Evolutionary conservation across 768 basidiomycete genomes (phyloP).

Genomic region (Zangia roseola): DNA sequence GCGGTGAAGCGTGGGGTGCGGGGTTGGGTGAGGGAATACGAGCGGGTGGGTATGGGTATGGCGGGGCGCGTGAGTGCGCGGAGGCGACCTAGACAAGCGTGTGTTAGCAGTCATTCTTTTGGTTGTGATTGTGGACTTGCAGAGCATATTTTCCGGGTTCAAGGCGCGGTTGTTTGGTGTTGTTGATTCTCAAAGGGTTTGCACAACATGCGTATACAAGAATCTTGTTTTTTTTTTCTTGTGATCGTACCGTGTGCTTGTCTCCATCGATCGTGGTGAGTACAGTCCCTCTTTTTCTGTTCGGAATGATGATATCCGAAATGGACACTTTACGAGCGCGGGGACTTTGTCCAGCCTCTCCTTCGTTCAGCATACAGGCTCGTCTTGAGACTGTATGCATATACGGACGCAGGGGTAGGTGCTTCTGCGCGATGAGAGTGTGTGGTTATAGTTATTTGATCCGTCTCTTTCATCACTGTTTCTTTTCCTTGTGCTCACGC

Average conservation of each 20-base stretch:
- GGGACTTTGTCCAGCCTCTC: slow-evolving; percentile 36
- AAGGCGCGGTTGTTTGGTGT: slow-evolving; percentile 26
- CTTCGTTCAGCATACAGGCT: slow-evolving; percentile 34
- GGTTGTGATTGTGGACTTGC: too few species aligned
- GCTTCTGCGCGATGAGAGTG: slow-evolving; percentile 33
- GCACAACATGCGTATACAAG: slow-evolving; percentile 26
- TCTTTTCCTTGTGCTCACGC: slow-evolving; percentile 4
- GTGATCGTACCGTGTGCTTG: neutral
- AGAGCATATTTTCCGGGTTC: too few species aligned
- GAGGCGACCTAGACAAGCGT: slow-evolving; percentile 1
- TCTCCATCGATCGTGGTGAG: slow-evolving; percentile 13
- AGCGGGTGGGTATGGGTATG: slow-evolving; percentile 8
- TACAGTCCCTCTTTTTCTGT: neutral
- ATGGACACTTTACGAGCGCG: slow-evolving; percentile 29
- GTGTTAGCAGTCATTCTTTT: neutral
- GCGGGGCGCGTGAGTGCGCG: slow-evolving; percentile 4
- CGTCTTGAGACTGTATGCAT: slow-evolving; percentile 35
- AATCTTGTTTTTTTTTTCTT: neutral
- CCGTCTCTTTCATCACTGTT: neutral
- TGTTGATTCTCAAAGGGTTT: slow-evolving; percentile 23
- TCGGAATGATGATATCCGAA: slow-evolving; percentile 31
- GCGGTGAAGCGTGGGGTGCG: neutral
- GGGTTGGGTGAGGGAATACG: slow-evolving; percentile 5
- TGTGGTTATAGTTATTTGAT: slow-evolving; percentile 39
- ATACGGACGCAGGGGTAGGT: slow-evolving; percentile 35